These are phyloP conservation scores for Friedmanniomyces simplex DNA, from an alignment of 495 filamentous ascomycete species.

Conservation along the genomic window DNA sequence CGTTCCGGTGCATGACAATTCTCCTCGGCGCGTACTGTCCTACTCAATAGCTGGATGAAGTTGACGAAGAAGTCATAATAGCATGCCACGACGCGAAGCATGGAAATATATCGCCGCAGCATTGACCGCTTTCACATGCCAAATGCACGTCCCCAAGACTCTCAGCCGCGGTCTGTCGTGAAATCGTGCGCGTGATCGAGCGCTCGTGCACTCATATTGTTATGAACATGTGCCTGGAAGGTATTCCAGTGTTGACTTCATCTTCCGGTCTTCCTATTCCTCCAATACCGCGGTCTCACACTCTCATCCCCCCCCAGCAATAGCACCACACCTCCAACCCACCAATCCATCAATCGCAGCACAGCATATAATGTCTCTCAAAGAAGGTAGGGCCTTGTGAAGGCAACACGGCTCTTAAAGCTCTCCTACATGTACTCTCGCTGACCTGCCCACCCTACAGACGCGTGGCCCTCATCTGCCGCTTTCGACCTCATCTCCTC, in stretches of 20 bases:
- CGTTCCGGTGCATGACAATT: no score
- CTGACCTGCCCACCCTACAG: slow-evolving; percentile 35
- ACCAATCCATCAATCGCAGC: background rate
- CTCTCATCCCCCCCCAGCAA: no score
- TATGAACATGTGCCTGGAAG: no score
- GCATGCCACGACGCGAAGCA: background rate
- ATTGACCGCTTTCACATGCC: slow-evolving; percentile 4
- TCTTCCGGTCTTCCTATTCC: no score
- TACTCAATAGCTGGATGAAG: no score
- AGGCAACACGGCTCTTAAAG: background rate
- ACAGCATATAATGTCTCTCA: slow-evolving; percentile 61
- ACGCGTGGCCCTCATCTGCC: slow-evolving; percentile 77
- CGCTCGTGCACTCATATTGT: no score
- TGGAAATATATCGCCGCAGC: background rate
- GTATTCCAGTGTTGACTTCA: no score
- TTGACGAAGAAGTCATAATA: no score
- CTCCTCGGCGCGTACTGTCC: no score
- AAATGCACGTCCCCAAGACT: background rate
- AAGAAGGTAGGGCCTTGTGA: slow-evolving; percentile 50
- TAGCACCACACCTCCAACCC: background rate
- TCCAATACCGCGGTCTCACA: no score
- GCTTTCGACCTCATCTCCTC: slow-evolving; percentile 83
- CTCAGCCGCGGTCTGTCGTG: slow-evolving; percentile 5
- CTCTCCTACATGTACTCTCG: no score
- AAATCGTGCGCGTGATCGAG: slow-evolving; percentile 3